Conservation (phyloP, 768 basidiomycete genomes). For the Leccinum obscurum region DNA sequence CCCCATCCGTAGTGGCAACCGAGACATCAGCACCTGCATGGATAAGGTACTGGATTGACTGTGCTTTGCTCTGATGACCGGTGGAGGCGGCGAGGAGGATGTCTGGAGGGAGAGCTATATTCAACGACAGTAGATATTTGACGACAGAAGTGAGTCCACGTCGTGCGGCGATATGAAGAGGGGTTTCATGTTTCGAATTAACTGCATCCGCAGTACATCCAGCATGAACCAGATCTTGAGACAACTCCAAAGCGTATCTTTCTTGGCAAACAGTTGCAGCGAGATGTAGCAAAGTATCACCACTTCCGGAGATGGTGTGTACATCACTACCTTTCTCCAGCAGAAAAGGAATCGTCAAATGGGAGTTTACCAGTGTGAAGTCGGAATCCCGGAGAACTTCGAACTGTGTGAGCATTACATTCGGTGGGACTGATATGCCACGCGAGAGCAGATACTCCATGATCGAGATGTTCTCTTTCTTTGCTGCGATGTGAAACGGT, state of each 20-base stretch:
- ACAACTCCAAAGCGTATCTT: neutral
- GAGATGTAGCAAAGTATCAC: conserved; percentile 1
- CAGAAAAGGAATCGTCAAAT: neutral
- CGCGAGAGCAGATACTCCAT: conserved; percentile 2
- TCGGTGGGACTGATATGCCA: neutral
- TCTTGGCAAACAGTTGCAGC: neutral
- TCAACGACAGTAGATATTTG: neutral
- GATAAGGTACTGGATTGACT: neutral
- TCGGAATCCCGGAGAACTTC: neutral
- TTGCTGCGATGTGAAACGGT: neutral
- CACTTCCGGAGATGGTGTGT: neutral
- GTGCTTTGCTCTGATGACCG: neutral
- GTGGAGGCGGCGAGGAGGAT: neutral
- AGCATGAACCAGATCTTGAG: neutral
- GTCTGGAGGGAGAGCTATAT: neutral
- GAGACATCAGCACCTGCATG: neutral
- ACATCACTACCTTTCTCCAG: neutral
- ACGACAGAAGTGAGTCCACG: neutral
- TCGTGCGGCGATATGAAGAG: conserved; percentile 1
- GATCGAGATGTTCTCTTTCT: fast-evolving
- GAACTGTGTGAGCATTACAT: neutral
- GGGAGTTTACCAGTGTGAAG: neutral
- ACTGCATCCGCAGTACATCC: neutral
- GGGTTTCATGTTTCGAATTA: neutral
- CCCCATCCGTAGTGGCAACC: no score